These are phyloP conservation scores for Yamadazyma conglobata DNA, from an alignment of 1,139 yeast genomes.

Conservation along the genomic window DNA sequence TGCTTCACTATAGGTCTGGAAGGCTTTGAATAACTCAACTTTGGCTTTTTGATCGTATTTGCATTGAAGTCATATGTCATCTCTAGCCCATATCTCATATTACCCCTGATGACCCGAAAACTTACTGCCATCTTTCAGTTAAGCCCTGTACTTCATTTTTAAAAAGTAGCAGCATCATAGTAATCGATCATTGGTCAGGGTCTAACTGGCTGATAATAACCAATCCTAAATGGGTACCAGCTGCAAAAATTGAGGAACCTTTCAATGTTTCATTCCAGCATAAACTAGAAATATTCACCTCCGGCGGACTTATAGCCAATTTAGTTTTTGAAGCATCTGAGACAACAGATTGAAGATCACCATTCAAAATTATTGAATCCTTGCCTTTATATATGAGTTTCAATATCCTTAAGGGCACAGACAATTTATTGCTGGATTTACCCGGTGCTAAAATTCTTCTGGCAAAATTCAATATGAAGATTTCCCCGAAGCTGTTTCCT, in stretches of 20 bases:
- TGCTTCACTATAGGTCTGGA: no score
- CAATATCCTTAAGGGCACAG: slow-evolving; percentile 38
- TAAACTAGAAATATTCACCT: slow-evolving; percentile 49
- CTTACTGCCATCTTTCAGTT: no score
- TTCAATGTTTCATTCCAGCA: slow-evolving; percentile 59
- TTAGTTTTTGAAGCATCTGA: slow-evolving; percentile 28
- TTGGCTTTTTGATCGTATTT: no score
- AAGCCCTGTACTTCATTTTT: no score
- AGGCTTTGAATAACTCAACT: no score
- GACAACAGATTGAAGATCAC: slow-evolving; percentile 25
- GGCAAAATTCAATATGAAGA: slow-evolving; percentile 32
- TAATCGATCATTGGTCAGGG: no score
- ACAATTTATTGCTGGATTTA: slow-evolving; percentile 28
- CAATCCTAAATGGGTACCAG: slow-evolving; percentile 66
- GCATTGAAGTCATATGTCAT: no score
- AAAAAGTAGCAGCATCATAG: no score
- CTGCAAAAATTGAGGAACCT: slow-evolving; percentile 60
- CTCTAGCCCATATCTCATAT: no score
- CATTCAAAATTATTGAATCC: slow-evolving; percentile 18
- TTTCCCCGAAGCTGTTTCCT: slow-evolving; percentile 64
- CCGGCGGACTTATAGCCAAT: slow-evolving; percentile 47
- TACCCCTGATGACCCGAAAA: no score
- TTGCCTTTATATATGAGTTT: slow-evolving; percentile 20
- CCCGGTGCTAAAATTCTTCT: slow-evolving; percentile 35
- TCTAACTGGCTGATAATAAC: slow-evolving; percentile 59